Evolutionary conservation across 768 basidiomycete genomes (phyloP), one percentile per base, ranked within the genome.

Genomic region (Pulveroboletus sp.): DNA sequence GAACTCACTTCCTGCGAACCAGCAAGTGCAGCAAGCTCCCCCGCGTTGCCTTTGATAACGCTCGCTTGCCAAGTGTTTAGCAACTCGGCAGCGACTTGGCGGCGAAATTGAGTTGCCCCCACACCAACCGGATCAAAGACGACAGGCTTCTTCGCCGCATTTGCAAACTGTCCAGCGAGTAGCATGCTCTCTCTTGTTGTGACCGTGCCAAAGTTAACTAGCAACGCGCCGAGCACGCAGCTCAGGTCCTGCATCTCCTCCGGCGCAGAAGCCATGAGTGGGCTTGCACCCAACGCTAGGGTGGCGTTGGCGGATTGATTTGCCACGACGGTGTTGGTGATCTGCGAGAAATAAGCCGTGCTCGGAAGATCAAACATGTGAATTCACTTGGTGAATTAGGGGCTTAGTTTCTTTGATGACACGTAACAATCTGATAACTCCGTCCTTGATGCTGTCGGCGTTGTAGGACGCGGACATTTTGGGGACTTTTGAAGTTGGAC

Each of bases 41-140:
- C 89, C 0, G 91, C 87, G 61, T 97, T 96, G 4, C 93, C 93
- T 68, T 97, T 97, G 68, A 97, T 93, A 19, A 95, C 87, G 16
- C 86, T 85, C 11, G 86, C 82, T 67, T 94, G 92, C 81, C 87
- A 95, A 20, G 72, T 68, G 50, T 85, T 72, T 17, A 95, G 68
- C 12, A 95, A 74, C 47, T 82, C 89, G 82, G 63, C 42, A 14
- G 60, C 56, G 12, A 74, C 76, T 10, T 73, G 71, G 55, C 82
- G 81, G 41, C 93, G 78, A 64, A 81, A 89, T 4, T 68, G 56
- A 3, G 88, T 89, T 1, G 94, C 93, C 6, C 93, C 93, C 0
- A 93, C 78, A 17, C 90, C 94, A 11, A 97, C 94, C 3, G 94
- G 94, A 63, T 96, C 94, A 51, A 95, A 89, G 0, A 96, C 76